These are phyloP conservation scores for Magnolia officinalis DNA, from an alignment of 164 flowering plant genomes.

Conservation along the genomic window DNA sequence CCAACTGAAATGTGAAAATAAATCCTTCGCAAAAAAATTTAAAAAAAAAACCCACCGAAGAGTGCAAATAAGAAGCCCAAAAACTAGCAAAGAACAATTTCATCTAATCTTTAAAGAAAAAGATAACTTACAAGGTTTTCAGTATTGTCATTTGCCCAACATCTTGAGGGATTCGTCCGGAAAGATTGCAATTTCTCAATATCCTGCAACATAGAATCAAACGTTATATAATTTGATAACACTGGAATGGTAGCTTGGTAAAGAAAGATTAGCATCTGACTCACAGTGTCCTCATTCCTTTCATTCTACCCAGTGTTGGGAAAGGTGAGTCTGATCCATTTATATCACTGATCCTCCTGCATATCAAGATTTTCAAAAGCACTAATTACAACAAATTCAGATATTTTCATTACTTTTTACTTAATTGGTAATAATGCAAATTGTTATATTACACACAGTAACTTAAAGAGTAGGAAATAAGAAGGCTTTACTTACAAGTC, in stretches of 20 bases:
- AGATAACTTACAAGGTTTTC: conserved; percentile 11
- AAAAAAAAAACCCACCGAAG: too few species aligned
- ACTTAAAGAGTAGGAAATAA: neutral
- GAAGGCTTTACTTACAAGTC: conserved; percentile 40
- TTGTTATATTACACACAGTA: neutral
- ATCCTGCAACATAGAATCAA: conserved; percentile 28
- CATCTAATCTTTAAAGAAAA: neutral
- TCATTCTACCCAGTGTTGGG: conserved; percentile 42
- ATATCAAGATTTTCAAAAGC: conserved; percentile 9
- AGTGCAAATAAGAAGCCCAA: neutral
- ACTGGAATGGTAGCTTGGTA: too few species aligned
- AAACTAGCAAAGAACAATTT: neutral
- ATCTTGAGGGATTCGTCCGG: conserved; percentile 55
- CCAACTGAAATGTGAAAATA: neutral
- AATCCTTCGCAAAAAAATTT: neutral
- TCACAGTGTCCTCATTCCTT: conserved; percentile 41
- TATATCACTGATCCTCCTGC: conserved; percentile 75
- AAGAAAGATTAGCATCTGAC: conserved; percentile 20
- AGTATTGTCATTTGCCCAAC: conserved; percentile 38
- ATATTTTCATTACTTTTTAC: conserved; percentile 10
- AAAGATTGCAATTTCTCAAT: conserved; percentile 56
- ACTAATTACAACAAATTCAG: neutral
- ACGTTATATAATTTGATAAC: neutral
- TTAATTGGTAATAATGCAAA: neutral
- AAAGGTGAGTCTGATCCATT: conserved; percentile 39